phyloP scores from a whole-genome alignment of 495 filamentous ascomycete species.

The Ramalina peruviana region DNA sequence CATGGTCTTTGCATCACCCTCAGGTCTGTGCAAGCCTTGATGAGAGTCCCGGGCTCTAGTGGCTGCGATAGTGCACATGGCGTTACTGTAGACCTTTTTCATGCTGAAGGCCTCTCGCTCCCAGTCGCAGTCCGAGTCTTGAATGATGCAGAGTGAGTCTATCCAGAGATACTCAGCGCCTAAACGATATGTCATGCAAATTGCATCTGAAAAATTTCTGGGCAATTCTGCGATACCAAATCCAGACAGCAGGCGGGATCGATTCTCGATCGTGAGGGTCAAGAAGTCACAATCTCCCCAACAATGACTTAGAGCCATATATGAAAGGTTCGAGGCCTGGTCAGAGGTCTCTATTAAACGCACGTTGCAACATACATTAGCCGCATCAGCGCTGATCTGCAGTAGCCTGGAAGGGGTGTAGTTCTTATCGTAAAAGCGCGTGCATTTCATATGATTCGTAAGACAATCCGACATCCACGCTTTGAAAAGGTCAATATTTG shows the following conservation, averaged over 20 bases:
- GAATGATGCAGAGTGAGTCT: slow-evolving; percentile 4
- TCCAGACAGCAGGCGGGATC: neutral
- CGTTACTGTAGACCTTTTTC: slow-evolving; percentile 1
- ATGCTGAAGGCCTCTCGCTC: neutral
- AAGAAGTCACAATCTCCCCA: slow-evolving; percentile 1
- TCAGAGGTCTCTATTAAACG: too few relatives aligned
- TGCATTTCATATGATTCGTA: too few relatives aligned
- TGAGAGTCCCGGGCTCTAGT: neutral
- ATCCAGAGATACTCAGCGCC: slow-evolving; percentile 7
- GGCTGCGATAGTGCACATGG: slow-evolving; percentile 1
- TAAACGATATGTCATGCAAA: neutral
- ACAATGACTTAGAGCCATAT: slow-evolving; percentile 7
- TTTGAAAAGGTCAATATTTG: too few relatives aligned
- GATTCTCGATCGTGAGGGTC: neutral
- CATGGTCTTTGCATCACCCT: neutral
- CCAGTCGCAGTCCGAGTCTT: slow-evolving; percentile 3
- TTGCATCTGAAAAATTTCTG: slow-evolving; percentile 3
- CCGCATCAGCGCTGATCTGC: too few relatives aligned
- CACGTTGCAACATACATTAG: too few relatives aligned
- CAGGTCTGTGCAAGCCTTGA: neutral
- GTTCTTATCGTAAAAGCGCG: too few relatives aligned
- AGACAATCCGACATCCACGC: too few relatives aligned
- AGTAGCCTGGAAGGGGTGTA: too few relatives aligned
- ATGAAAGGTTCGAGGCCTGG: neutral
- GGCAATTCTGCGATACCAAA: neutral